Conservation (phyloP, 805 yeast genomes). For the Metschnikowia peoriensis region DNA sequence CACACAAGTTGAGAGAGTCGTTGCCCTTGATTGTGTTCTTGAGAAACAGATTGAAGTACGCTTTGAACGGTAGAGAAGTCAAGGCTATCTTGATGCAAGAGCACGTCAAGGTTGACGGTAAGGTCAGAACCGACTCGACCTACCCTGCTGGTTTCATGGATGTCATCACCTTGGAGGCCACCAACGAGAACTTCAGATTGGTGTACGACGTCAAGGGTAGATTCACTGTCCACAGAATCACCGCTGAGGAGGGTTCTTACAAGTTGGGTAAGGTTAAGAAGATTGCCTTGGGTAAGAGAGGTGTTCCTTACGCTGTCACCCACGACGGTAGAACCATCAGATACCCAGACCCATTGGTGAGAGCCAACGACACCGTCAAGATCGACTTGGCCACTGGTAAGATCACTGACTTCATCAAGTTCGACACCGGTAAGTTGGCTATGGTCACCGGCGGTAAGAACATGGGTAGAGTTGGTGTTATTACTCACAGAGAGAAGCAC, state of each 20-base stretch:
- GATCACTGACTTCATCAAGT: constrained; percentile 83
- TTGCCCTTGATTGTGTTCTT: constrained; percentile 95
- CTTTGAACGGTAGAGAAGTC: constrained; percentile 98
- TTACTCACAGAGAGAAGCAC: constrained; percentile 94
- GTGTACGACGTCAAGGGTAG: constrained; percentile 98
- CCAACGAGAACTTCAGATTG: constrained; percentile 99
- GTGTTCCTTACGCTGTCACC: constrained; percentile 97
- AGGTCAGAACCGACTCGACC: constrained; percentile 98
- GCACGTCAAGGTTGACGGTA: constrained; percentile 97
- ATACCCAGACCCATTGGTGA: constrained; percentile 98
- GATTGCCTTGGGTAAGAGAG: constrained; percentile 97
- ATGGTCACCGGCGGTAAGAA: constrained; percentile 98
- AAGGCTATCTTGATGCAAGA: constrained; percentile 98
- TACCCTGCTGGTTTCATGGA: constrained; percentile 99
- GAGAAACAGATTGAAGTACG: constrained; percentile 98
- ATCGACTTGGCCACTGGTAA: constrained; percentile 95
- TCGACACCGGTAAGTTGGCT: constrained; percentile 85
- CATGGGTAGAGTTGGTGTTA: constrained; percentile 97
- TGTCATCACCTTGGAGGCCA: constrained; percentile 94
- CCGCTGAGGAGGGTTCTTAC: constrained; percentile 98
- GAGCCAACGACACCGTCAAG: constrained; percentile 97
- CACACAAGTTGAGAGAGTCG: constrained; percentile 98
- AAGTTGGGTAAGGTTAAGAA: constrained; percentile 97
- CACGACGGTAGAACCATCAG: constrained; percentile 99
- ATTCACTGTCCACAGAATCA: constrained; percentile 99